Evolutionary conservation across 768 basidiomycete genomes (phyloP), one percentile per base, ranked within the genome.

Genomic region (Chalciporus sphaerocephalus): DNA sequence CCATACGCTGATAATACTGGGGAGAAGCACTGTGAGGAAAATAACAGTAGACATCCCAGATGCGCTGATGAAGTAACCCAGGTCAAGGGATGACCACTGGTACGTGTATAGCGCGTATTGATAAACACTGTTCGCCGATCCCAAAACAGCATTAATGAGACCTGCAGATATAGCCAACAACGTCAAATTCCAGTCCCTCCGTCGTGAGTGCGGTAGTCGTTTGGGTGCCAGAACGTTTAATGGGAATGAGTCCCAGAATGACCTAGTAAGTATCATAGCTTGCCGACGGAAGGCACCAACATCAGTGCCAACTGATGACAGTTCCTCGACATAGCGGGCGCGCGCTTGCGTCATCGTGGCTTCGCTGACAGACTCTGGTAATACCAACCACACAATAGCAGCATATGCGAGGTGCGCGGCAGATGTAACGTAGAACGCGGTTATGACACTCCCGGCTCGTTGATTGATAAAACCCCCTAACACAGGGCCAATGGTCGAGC

Each of bases 201-300:
- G 42, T 7, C 20, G 17, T 11, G 17, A 36, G 24, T 36, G 18
- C 18, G 13, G 34, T 24, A 9, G 15, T 12, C 17, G 8, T 20
- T 43, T 43, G 35, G 42, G 42, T n/a, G 34, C 18, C 15, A 43
- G 34, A 3, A 43, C 34, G 10, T 43, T 24, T 12, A 43, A n/a
- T 36, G 42, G 42, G 34, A 43, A 43, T 20, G 42, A 43, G 25
- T 43, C 42, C 42, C 42, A 43, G 23, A 43, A 36, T 10, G 42
- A 35, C 34, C 25, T 43, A 18, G n/a, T 24, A 20, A 43, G 15
- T 23, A 27, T 27, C 24, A 20, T 43, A 4, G 11, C 18, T 12
- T 20, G 23, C 6, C 23, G 42, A 35, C 18, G 42, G 17, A 43
- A 36, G 24, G 34, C 17, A 11, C 42, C 23, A 16, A 18, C 13